phyloP scores from a whole-genome alignment of 768 basidiomycete species.

The Suillus discolor region DNA sequence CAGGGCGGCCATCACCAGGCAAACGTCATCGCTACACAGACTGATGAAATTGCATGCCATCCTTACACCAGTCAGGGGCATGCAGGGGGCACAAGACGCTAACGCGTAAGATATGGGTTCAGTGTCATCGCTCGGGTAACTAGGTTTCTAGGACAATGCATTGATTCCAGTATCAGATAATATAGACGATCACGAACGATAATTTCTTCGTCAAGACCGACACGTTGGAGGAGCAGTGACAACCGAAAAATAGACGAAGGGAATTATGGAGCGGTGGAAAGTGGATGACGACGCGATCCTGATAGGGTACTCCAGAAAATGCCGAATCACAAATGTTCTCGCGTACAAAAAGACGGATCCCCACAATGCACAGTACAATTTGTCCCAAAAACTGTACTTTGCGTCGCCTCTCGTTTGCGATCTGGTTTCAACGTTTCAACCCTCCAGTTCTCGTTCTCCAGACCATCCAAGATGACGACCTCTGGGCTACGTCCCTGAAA shows the following conservation, averaged over 20 bases:
- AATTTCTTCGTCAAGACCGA: not conserved
- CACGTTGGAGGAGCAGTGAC: not conserved
- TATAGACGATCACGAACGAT: not conserved
- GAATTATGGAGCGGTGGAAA: not conserved
- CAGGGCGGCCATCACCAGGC: too few relatives aligned
- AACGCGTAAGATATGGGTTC: not conserved
- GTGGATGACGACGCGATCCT: not conserved
- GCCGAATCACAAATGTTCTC: not conserved
- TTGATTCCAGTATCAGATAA: not conserved
- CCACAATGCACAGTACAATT: not conserved
- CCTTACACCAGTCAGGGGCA: not conserved
- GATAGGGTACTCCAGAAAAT: not conserved
- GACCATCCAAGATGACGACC: not conserved
- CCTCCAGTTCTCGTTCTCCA: not conserved
- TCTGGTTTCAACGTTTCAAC: not conserved
- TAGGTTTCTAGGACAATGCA: not conserved
- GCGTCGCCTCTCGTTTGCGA: not conserved
- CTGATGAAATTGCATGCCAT: not conserved
- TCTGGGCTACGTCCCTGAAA: not conserved
- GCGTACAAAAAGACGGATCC: not conserved
- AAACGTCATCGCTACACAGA: too few relatives aligned
- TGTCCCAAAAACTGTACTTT: not conserved
- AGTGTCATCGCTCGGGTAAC: not conserved
- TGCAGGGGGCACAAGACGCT: not conserved
- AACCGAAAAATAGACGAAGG: not conserved